These are phyloP conservation scores for Macaranga tanarius DNA, from an alignment of 441 rosid genomes.

Conservation along the genomic window DNA sequence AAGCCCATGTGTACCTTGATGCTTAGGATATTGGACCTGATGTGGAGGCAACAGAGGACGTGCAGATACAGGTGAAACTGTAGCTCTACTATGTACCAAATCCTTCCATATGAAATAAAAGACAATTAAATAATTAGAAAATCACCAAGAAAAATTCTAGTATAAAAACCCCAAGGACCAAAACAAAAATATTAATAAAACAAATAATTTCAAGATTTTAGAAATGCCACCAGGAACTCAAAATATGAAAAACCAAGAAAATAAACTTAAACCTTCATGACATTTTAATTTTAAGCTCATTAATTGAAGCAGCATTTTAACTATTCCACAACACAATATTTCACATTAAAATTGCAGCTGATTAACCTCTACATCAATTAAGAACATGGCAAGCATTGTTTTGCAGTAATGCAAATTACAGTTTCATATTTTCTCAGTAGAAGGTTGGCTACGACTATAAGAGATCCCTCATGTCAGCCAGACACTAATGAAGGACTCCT, in stretches of 20 bases:
- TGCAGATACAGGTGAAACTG: conserved; percentile 46
- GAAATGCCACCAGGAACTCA: neutral
- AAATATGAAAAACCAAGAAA: neutral
- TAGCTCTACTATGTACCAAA: conserved; percentile 50
- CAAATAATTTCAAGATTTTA: neutral
- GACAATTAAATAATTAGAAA: conserved; percentile 16
- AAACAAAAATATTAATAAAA: neutral
- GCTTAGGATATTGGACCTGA: conserved; percentile 68
- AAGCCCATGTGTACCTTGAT: conserved; percentile 53
- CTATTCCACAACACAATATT: neutral
- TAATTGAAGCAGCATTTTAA: neutral
- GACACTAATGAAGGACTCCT: neutral
- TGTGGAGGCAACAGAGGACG: conserved; percentile 51
- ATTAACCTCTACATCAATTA: neutral
- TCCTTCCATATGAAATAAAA: conserved; percentile 45
- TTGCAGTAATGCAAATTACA: neutral
- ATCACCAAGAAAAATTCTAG: conserved; percentile 3
- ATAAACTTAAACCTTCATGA: neutral
- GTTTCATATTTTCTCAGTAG: neutral
- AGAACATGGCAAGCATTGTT: neutral
- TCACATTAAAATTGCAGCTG: neutral
- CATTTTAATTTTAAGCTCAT: neutral
- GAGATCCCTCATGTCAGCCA: neutral
- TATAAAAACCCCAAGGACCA: neutral
- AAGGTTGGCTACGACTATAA: neutral